Percentiles rank a stretch among this genome's conserved stretches.
Conservation (phyloP, 495 filamentous ascomycete species). For the Cairneyella variabilis region DNA sequence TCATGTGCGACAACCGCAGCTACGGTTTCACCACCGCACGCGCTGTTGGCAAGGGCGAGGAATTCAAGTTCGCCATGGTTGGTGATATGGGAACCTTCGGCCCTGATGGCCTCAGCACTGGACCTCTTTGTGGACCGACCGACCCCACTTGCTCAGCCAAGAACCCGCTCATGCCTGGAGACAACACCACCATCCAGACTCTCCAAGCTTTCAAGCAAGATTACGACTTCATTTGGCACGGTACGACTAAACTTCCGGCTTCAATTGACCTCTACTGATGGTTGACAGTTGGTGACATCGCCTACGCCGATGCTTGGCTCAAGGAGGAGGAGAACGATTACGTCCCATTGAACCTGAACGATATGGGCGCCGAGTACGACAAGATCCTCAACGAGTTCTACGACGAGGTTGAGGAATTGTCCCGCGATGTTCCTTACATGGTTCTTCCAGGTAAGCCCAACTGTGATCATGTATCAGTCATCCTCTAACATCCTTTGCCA, state of each 20-base stretch:
- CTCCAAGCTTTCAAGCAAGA: conserved; percentile 15
- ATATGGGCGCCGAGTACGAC: conserved; percentile 45
- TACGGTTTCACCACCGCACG: conserved; percentile 29
- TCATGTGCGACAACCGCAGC: conserved; percentile 14
- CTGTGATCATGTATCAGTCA: neutral
- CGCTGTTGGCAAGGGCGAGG: conserved; percentile 37
- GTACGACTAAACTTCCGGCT: neutral
- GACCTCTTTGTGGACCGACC: conserved; percentile 24
- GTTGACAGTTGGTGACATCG: conserved; percentile 36
- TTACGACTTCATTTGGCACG: conserved; percentile 36
- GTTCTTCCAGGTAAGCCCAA: conserved; percentile 35
- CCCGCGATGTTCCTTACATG: conserved; percentile 47
- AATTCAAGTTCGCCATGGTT: conserved; percentile 45
- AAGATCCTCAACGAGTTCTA: conserved; percentile 53
- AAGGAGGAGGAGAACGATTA: conserved; percentile 37
- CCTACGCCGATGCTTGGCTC: conserved; percentile 50
- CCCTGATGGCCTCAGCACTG: conserved; percentile 28
- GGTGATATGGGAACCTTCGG: conserved; percentile 50
- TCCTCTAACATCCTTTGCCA: no score
- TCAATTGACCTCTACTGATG: neutral
- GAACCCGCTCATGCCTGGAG: conserved; percentile 28
- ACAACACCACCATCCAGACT: conserved; percentile 35
- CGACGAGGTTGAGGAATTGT: conserved; percentile 42
- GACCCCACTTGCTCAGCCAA: no score
- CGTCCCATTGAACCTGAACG: conserved; percentile 33